These are phyloP conservation scores for Guyanaporus albipodus DNA, from an alignment of 768 basidiomycete genomes.

Conservation along the genomic window DNA sequence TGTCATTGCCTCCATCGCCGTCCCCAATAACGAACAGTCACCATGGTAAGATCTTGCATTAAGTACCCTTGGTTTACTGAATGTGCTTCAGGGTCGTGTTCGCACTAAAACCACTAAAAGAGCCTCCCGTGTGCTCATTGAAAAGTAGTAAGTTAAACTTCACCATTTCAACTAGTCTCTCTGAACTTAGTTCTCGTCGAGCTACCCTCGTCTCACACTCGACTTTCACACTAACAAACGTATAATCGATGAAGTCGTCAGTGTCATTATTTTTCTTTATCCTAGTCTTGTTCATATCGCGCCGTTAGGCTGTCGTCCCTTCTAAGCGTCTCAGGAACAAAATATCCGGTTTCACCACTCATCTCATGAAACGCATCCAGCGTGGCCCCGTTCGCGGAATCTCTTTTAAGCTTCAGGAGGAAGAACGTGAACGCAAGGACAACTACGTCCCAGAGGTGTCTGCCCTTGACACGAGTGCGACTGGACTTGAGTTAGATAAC, in stretches of 20 bases:
- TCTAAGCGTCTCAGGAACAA: constrained; percentile 99
- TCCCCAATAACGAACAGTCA: constrained; percentile 29
- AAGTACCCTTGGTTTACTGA: constrained; percentile 14
- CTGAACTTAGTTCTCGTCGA: constrained; percentile 26
- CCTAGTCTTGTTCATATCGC: not conserved
- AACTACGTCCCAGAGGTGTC: constrained; percentile 99
- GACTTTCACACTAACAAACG: constrained; percentile 99
- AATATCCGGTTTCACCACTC: constrained; percentile 99
- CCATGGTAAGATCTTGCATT: constrained; percentile 42
- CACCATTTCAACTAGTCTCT: too few species aligned
- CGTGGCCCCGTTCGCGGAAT: constrained; percentile 98
- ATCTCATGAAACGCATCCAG: constrained; percentile 99
- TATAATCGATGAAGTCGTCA: constrained; percentile 94
- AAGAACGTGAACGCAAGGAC: constrained; percentile 98
- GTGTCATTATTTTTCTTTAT: constrained; percentile 27
- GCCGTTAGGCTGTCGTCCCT: constrained; percentile 77
- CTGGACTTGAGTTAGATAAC: constrained; percentile 81
- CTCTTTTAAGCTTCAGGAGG: constrained; percentile 99
- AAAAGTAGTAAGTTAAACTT: constrained; percentile 81
- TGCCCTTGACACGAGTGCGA: constrained; percentile 76
- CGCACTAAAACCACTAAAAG: constrained; percentile 99
- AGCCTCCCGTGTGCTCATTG: constrained; percentile 97
- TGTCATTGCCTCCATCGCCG: too few species aligned
- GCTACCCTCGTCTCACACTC: constrained; percentile 98
- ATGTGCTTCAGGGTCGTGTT: constrained; percentile 79